Percentiles rank a stretch among this genome's conserved stretches.
Conservation (phyloP, 306 rosid genomes). For the Ormosia emarginata region DNA sequence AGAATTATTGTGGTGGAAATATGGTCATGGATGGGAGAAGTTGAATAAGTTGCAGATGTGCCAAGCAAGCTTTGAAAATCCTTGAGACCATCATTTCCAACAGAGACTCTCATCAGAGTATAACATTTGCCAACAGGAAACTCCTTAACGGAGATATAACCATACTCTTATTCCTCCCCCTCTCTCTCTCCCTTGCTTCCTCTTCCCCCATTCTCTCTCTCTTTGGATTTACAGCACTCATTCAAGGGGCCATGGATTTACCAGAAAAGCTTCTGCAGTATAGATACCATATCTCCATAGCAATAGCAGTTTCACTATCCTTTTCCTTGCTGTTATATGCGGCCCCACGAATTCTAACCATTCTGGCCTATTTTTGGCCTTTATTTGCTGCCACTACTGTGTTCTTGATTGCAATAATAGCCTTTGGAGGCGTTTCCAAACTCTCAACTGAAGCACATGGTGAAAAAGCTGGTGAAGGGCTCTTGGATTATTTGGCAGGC, state of each 20-base stretch:
- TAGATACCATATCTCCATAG: slow-evolving; percentile 52
- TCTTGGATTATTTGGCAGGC: slow-evolving; percentile 69
- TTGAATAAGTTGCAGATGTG: slow-evolving; percentile 34
- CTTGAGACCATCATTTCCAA: slow-evolving; percentile 26
- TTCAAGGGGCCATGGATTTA: slow-evolving; percentile 38
- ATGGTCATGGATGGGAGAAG: neutral
- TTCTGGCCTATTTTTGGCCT: slow-evolving; percentile 81
- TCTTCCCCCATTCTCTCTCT: neutral
- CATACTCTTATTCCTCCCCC: neutral
- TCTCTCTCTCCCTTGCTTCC: neutral
- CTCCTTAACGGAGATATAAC: neutral
- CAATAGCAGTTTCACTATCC: slow-evolving; percentile 38
- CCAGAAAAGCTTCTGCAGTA: slow-evolving; percentile 56
- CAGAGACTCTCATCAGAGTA: slow-evolving; percentile 28
- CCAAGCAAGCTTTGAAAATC: slow-evolving; percentile 40
- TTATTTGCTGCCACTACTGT: slow-evolving; percentile 75
- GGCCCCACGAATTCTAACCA: slow-evolving; percentile 53
- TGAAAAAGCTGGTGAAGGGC: slow-evolving; percentile 59
- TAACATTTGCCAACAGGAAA: slow-evolving; percentile 15
- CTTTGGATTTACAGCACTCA: neutral
- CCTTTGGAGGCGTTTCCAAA: slow-evolving; percentile 64
- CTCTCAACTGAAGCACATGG: slow-evolving; percentile 48
- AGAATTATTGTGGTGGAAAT: neutral
- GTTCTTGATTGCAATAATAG: slow-evolving; percentile 46
- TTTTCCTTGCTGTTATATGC: slow-evolving; percentile 51